Evolutionary conservation across 1,284 basidiomycete species (phyloP).

Genomic region (Ceraceosorus guamensis): DNA sequence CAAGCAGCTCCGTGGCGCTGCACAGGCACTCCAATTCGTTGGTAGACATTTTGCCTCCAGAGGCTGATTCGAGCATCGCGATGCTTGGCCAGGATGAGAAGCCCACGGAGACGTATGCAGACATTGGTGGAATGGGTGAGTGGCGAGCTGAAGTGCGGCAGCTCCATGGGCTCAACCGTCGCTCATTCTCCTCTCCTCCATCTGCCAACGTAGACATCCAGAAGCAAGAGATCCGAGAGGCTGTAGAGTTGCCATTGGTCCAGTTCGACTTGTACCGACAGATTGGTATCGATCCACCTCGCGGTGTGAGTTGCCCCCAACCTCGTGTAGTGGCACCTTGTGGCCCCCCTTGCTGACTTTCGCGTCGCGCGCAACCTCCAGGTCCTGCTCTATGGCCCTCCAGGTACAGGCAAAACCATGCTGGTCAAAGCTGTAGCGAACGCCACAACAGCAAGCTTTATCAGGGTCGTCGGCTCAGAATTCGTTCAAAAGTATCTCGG

Average conservation of each 20-base stretch:
- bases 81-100: constrained; percentile 67
- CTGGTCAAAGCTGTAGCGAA: constrained; percentile 96
- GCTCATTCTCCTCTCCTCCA: too few relatives aligned
- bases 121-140: constrained; percentile 78
- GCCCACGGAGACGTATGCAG: constrained; percentile 50
- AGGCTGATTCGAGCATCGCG: constrained; percentile 93
- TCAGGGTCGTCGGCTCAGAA: constrained; percentile 94
- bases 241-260: constrained; percentile 86
- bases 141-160: too few relatives aligned
- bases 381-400: constrained; percentile 80
- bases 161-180: too few relatives aligned
- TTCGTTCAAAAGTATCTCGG: constrained; percentile 99
- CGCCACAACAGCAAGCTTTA: constrained; percentile 93
- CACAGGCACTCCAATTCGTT: constrained; percentile 98
- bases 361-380: background rate
- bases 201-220: constrained; percentile 61
- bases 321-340: too few relatives aligned
- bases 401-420: constrained; percentile 99
- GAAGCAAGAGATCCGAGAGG: constrained; percentile 98
- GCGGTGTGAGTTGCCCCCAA: constrained; percentile 66
- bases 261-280: constrained; percentile 98
- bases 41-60: constrained; percentile 95
- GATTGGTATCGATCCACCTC: constrained; percentile 97
- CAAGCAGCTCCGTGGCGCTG: constrained; percentile 90
- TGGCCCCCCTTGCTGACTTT: constrained; percentile 1